Base-by-base conservation (phyloP, 1,284 basidiomycete genomes). In the Sporisorium reilianum region DNA sequence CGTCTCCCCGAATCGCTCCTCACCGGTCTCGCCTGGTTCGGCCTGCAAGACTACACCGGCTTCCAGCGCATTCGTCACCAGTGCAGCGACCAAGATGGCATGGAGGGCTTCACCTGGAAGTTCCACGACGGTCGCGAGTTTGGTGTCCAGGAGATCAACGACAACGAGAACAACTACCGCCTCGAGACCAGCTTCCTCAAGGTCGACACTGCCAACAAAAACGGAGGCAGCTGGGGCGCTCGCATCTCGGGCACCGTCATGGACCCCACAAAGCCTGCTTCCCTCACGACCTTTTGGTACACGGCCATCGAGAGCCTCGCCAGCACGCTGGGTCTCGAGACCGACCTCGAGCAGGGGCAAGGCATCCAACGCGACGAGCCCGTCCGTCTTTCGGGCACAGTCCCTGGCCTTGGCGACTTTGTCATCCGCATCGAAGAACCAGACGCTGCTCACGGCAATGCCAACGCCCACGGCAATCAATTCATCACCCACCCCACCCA, bases 101-200 rank as follows among this genome's bases (percentile, higher is more conserved):
- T 97, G 46, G 88, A 90, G 53, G 88, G 88, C 41, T 97, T 96
- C 86, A 91, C 91, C 16, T 97, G 93, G 91, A 92, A 91, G 7
- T 89, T 90, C 76, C 95, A 94, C 82, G 94, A 97, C 83, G 88
- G 92, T 16, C 89, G 93, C 30, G 89, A 91, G 77, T 93, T 93
- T 61, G 94, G 93, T 51, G 88, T 92, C 16, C 93, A 97, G 85
- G 89, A 93, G 61, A 88, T 97, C 67, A 89, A 90, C 68, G 95
- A 97, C 84, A 87, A 88, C 22, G 83, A 86, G 59, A 95, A 95
- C 85, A 97, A 97, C 79, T 90, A 96, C 54, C 88, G 91, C 80
- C 87, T 97, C 36, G 93, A 91, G 10, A 94, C 93, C 2, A 90
- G 93, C 80, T 91, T 94, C 77, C 85, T 97, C 70, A 96, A 96